A percentile compares a stretch with the other conserved stretches of the same genome.
These are phyloP conservation scores for Pythium folliculosum DNA, from an alignment of 352 stramenopile species.

Conservation along the genomic window DNA sequence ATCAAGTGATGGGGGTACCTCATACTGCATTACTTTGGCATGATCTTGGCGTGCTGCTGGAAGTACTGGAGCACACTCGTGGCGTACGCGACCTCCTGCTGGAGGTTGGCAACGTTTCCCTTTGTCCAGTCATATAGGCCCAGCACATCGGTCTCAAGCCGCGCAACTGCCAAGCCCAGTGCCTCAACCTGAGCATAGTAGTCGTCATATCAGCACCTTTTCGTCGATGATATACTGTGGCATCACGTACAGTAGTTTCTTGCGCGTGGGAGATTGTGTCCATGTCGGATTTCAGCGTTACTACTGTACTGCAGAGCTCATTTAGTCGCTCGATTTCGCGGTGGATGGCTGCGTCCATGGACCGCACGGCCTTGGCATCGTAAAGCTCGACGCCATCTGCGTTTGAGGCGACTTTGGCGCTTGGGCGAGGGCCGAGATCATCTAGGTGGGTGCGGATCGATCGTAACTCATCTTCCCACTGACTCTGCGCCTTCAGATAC, in stretches of 20 bases:
- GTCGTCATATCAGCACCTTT: too few relatives aligned
- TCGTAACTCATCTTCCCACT: slow-evolving; percentile 44
- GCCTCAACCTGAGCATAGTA: slow-evolving; percentile 45
- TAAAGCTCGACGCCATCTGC: slow-evolving; percentile 26
- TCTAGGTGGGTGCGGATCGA: slow-evolving; percentile 38
- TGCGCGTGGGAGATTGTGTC: slow-evolving; percentile 11
- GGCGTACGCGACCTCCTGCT: slow-evolving; percentile 33
- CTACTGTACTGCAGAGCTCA: slow-evolving; percentile 8
- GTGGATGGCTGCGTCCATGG: slow-evolving; percentile 25
- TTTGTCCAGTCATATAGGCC: slow-evolving; percentile 66
- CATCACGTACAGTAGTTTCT: slow-evolving; percentile 17
- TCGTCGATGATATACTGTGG: too few relatives aligned
- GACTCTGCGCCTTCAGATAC: slow-evolving; percentile 42
- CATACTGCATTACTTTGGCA: slow-evolving; percentile 19
- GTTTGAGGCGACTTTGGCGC: not conserved
- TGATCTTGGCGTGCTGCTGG: slow-evolving; percentile 36
- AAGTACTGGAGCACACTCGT: slow-evolving; percentile 36
- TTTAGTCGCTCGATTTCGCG: slow-evolving; percentile 17
- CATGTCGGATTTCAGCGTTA: slow-evolving; percentile 11
- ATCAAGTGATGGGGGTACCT: too few relatives aligned
- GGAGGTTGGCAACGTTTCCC: slow-evolving; percentile 30
- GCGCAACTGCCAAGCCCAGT: slow-evolving; percentile 32
- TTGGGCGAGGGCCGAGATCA: slow-evolving; percentile 28
- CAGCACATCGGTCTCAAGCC: slow-evolving; percentile 46
- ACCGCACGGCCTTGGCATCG: slow-evolving; percentile 17